A percentile compares a stretch with the other conserved stretches of the same genome.
Conservation (phyloP, 2,329 filamentous ascomycete species). For the Aspergillus novoparasiticus region DNA sequence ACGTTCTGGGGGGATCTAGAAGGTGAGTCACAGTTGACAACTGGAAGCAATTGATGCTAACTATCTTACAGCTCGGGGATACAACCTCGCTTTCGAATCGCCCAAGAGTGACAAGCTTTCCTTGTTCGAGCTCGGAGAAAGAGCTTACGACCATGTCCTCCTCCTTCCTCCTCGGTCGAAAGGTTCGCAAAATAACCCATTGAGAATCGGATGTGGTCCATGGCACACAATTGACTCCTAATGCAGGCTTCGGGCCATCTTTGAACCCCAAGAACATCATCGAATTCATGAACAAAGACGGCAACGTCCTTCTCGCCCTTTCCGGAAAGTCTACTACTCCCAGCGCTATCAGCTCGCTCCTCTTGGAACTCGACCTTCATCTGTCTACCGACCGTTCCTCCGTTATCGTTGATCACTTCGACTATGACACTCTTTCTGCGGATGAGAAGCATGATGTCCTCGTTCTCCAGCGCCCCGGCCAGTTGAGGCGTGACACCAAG, state of each 20-base stretch:
- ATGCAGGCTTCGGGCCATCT: conserved; percentile 77
- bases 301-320: conserved; percentile 87
- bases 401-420: conserved; percentile 92
- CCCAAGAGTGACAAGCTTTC: conserved; percentile 76
- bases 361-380: conserved; percentile 84
- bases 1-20: conserved; percentile 64
- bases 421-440: conserved; percentile 77
- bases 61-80: conserved; percentile 70
- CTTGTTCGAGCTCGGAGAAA: conserved; percentile 83
- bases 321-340: conserved; percentile 72
- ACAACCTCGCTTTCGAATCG: conserved; percentile 76
- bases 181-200: conserved; percentile 54
- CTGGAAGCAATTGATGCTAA: conserved; percentile 10
- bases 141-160: conserved; percentile 86
- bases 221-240: conserved; percentile 27
- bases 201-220: background rate
- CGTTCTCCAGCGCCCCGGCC: conserved; percentile 69
- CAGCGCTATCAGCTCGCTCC: conserved; percentile 72
- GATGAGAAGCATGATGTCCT: conserved; percentile 86
- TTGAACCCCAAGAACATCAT: conserved; percentile 84
- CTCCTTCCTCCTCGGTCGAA: conserved; percentile 89
- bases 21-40: conserved; percentile 33
- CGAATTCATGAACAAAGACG: conserved; percentile 86
- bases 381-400: conserved; percentile 84
- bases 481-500: conserved; percentile 69